A percentile compares a stretch with the other conserved stretches of the same genome.
phyloP scores from a whole-genome alignment of 2,329 filamentous ascomycete species.

The Cladophialophora immunda region DNA sequence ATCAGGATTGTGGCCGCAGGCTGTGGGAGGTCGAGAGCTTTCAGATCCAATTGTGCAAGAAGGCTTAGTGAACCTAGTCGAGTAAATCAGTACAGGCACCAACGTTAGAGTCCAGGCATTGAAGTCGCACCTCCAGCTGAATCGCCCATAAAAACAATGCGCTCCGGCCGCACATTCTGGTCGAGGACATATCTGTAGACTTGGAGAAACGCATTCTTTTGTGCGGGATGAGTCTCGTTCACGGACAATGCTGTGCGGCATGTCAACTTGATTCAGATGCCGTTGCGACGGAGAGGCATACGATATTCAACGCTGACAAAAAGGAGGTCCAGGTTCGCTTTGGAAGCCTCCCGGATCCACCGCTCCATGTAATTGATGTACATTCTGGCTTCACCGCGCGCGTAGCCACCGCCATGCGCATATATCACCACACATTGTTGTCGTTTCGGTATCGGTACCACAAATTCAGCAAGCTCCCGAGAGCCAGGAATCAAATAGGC shows the following conservation, averaged over 20 bases:
- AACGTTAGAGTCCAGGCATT: no score
- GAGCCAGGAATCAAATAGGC: constrained; percentile 23
- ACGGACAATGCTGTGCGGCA: constrained; percentile 9
- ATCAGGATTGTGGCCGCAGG: constrained; percentile 90
- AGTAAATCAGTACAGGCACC: background rate
- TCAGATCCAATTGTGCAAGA: constrained; percentile 56
- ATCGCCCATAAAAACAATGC: constrained; percentile 88
- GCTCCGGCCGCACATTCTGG: constrained; percentile 66
- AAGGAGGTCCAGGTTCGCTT: constrained; percentile 13
- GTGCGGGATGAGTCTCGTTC: constrained; percentile 20
- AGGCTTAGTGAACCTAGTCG: constrained; percentile 70
- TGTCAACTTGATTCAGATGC: background rate
- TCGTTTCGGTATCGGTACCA: background rate
- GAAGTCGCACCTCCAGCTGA: constrained; percentile 75
- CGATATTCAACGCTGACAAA: constrained; percentile 27
- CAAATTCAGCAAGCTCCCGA: constrained; percentile 7
- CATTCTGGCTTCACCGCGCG: constrained; percentile 30
- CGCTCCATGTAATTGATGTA: constrained; percentile 30
- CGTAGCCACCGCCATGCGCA: constrained; percentile 28
- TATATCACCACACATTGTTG: constrained; percentile 21
- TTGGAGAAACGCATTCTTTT: constrained; percentile 21
- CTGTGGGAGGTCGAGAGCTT: constrained; percentile 60
- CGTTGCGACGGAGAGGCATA: background rate
- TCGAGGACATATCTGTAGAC: constrained; percentile 18
- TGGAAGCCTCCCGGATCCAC: constrained; percentile 13